Conservation (phyloP, 345 rosid genomes). For the Eutrema yunnanense region DNA sequence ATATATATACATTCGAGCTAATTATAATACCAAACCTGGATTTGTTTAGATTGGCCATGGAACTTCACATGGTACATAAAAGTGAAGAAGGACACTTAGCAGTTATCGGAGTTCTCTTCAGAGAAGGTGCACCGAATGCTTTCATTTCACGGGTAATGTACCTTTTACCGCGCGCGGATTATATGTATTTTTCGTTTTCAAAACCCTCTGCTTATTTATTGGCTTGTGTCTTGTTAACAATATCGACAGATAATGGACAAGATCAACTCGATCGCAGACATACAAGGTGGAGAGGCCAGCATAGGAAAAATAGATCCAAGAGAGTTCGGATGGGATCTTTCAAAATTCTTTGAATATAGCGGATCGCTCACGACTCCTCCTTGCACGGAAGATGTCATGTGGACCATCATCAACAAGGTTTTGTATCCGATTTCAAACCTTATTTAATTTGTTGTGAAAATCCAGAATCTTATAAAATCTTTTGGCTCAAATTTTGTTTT, state of each 20-base stretch:
- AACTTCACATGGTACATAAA: conserved; percentile 57
- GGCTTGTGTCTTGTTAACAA: background rate
- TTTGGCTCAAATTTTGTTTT: background rate
- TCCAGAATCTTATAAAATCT: background rate
- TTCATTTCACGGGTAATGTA: conserved; percentile 47
- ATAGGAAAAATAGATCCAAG: conserved; percentile 51
- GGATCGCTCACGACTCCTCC: conserved; percentile 90
- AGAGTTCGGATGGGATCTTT: conserved; percentile 42
- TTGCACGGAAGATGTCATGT: conserved; percentile 68
- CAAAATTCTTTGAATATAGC: conserved; percentile 47
- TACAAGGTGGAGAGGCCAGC: conserved; percentile 9
- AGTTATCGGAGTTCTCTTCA: conserved; percentile 47
- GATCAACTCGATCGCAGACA: background rate
- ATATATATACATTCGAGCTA: background rate
- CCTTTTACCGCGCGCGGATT: no score
- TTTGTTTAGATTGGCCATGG: conserved; percentile 36
- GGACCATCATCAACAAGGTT: conserved; percentile 59
- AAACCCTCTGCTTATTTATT: background rate
- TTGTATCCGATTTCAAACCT: background rate
- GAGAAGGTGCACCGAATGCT: conserved; percentile 55
- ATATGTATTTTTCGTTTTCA: background rate
- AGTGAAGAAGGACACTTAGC: conserved; percentile 36
- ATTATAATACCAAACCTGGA: background rate
- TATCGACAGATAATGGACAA: conserved; percentile 15
- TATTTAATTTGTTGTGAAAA: background rate